Percentiles rank a stretch among this genome's conserved stretches.
Conservation (phyloP, 1,139 yeast species). For the Scheffersomyces insectosa region DNA sequence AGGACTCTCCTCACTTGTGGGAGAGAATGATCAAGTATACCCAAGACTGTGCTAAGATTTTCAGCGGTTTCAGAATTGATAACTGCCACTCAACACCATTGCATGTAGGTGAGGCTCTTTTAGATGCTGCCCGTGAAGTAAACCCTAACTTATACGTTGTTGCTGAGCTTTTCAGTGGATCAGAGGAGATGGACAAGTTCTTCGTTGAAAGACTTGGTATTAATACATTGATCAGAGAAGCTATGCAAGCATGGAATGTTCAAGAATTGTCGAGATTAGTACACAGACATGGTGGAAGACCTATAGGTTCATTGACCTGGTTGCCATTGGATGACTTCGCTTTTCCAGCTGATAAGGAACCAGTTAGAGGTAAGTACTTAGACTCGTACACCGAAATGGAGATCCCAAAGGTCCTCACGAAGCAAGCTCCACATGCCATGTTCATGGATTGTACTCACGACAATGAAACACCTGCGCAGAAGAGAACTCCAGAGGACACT, state of each 20-base stretch:
- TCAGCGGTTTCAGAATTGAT: conserved; percentile 90
- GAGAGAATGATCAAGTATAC: conserved; percentile 81
- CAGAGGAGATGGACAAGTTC: conserved; percentile 84
- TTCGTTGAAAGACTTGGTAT: conserved; percentile 91
- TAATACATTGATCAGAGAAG: conserved; percentile 87
- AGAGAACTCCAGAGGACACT: conserved; percentile 91
- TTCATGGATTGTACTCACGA: conserved; percentile 99
- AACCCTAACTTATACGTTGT: conserved; percentile 89
- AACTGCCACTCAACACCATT: conserved; percentile 96
- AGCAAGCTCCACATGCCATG: conserved; percentile 83
- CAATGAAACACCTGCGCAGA: conserved; percentile 84
- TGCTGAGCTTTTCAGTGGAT: conserved; percentile 92
- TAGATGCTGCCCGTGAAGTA: conserved; percentile 83
- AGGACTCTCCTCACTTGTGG: conserved; percentile 91
- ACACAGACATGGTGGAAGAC: conserved; percentile 92
- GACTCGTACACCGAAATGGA: conserved; percentile 56
- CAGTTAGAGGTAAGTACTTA: conserved; percentile 27
- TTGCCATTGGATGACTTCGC: conserved; percentile 72
- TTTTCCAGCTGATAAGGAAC: conserved; percentile 55
- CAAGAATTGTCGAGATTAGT: conserved; percentile 83
- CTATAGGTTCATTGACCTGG: conserved; percentile 87
- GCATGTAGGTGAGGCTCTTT: conserved; percentile 86
- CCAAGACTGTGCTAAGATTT: conserved; percentile 68
- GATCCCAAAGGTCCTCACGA: conserved; percentile 62
- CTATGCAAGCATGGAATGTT: conserved; percentile 94